Conservation (phyloP, 768 basidiomycete species). For the Leucosporidium scottii region DNA sequence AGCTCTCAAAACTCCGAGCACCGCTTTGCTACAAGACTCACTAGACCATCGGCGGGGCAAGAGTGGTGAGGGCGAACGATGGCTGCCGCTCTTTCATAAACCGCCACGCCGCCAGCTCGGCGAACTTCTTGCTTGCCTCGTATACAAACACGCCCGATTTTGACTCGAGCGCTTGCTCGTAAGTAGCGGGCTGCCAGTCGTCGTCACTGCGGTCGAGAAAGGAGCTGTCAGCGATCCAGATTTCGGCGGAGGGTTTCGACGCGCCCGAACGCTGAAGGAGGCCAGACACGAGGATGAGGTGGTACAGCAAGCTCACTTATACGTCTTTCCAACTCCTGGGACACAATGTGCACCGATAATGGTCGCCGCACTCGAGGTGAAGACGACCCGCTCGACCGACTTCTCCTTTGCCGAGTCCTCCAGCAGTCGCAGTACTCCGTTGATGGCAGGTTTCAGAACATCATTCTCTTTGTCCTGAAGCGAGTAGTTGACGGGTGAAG, state of each 20-base stretch:
- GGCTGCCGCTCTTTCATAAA: constrained; percentile 46
- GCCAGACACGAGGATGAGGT: too few relatives aligned
- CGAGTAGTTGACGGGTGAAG: neutral
- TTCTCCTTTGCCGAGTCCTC: constrained; percentile 44
- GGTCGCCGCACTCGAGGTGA: constrained; percentile 57
- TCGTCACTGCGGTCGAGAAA: constrained; percentile 31
- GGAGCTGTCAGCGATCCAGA: too few relatives aligned
- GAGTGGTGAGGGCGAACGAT: neutral
- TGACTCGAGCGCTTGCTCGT: constrained; percentile 42
- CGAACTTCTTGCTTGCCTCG: constrained; percentile 57
- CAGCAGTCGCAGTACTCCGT: constrained; percentile 43
- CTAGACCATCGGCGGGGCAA: neutral
- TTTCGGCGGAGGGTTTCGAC: too few relatives aligned
- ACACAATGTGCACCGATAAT: constrained; percentile 8
- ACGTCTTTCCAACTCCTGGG: constrained; percentile 28
- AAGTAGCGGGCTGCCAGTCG: constrained; percentile 58
- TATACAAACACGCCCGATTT: constrained; percentile 47
- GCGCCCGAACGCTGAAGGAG: too few relatives aligned
- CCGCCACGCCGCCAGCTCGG: constrained; percentile 58
- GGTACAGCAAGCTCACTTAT: constrained; percentile 10
- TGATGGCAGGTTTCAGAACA: constrained; percentile 14
- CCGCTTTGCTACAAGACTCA: too few relatives aligned
- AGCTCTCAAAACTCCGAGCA: too few relatives aligned
- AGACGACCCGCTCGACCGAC: constrained; percentile 58
- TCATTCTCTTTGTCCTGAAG: constrained; percentile 21